These are phyloP conservation scores for Saturnispora serradocipensis DNA, from an alignment of 805 yeast species.

Conservation along the genomic window DNA sequence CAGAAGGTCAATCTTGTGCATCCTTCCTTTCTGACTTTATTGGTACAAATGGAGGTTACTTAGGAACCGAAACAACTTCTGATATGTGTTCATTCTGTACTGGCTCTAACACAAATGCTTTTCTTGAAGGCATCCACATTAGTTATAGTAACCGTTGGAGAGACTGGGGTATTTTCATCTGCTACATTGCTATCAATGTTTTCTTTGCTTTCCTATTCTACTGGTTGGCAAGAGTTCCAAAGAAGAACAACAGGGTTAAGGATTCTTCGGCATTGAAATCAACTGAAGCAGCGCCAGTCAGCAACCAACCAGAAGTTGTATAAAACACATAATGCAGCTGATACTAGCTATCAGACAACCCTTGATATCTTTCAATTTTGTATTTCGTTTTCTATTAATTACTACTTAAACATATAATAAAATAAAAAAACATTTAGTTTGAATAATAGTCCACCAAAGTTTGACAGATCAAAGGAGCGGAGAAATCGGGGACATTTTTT, in stretches of 20 bases:
- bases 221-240: slow-evolving; percentile 69
- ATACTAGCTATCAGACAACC: background rate
- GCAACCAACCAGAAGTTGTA: slow-evolving; percentile 11
- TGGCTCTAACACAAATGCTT: slow-evolving; percentile 47
- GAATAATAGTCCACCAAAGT: no score
- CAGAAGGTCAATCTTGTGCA: slow-evolving; percentile 49
- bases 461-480: background rate
- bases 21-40: slow-evolving; percentile 38
- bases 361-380: background rate
- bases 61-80: slow-evolving; percentile 37
- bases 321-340: background rate
- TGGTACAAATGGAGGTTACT: slow-evolving; percentile 37
- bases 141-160: slow-evolving; percentile 48
- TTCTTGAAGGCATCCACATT: slow-evolving; percentile 39
- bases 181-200: slow-evolving; percentile 38
- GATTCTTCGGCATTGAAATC: slow-evolving; percentile 18
- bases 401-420: background rate
- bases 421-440: background rate
- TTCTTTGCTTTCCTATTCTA: slow-evolving; percentile 28
- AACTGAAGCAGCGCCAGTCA: slow-evolving; percentile 10
- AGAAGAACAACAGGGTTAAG: slow-evolving; percentile 34
- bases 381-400: background rate
- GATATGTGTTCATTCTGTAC: slow-evolving; percentile 53
- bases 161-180: slow-evolving; percentile 47
- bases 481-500: background rate